A percentile compares a stretch with the other conserved stretches of the same genome.
These are phyloP conservation scores for Cercis canadensis DNA, from an alignment of 306 rosid species.

Conservation along the genomic window DNA sequence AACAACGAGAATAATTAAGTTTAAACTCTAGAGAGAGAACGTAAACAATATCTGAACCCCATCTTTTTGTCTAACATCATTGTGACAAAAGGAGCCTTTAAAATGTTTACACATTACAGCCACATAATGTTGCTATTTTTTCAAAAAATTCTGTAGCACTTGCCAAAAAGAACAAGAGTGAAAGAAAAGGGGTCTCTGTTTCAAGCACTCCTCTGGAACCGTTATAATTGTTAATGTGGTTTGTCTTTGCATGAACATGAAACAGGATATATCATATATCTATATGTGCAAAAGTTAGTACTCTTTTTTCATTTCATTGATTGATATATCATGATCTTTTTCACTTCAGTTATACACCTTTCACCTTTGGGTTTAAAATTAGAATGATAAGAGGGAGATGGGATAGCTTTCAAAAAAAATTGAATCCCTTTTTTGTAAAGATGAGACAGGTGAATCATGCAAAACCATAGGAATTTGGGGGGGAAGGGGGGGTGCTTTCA, in stretches of 20 bases:
- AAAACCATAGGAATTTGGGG: slow-evolving; percentile 38
- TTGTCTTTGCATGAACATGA: slow-evolving; percentile 21
- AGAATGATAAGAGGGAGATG: slow-evolving; percentile 38
- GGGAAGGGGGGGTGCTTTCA: slow-evolving; percentile 50
- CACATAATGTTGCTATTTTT: slow-evolving; percentile 32
- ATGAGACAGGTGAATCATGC: slow-evolving; percentile 31
- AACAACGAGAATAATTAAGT: neutral
- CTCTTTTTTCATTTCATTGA: slow-evolving; percentile 38
- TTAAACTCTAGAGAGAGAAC: slow-evolving; percentile 2
- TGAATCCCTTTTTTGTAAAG: slow-evolving; percentile 42
- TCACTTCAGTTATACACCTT: too few species aligned
- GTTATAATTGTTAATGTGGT: slow-evolving; percentile 26
- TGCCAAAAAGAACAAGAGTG: neutral
- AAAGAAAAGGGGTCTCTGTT: slow-evolving; percentile 19
- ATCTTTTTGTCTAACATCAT: slow-evolving; percentile 46
- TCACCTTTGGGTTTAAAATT: slow-evolving; percentile 35
- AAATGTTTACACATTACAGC: slow-evolving; percentile 28
- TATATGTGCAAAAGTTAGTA: slow-evolving; percentile 32
- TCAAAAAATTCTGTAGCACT: slow-evolving; percentile 9
- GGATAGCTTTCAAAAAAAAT: slow-evolving; percentile 32
- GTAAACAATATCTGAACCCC: slow-evolving; percentile 1
- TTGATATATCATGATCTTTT: slow-evolving; percentile 56
- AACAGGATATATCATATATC: too few species aligned
- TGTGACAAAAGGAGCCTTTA: slow-evolving; percentile 33
- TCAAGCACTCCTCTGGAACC: slow-evolving; percentile 36